These are phyloP conservation scores for Hordeum vulgare DNA, from an alignment of 176 grass and related monocot genomes.

Conservation along the genomic window DNA sequence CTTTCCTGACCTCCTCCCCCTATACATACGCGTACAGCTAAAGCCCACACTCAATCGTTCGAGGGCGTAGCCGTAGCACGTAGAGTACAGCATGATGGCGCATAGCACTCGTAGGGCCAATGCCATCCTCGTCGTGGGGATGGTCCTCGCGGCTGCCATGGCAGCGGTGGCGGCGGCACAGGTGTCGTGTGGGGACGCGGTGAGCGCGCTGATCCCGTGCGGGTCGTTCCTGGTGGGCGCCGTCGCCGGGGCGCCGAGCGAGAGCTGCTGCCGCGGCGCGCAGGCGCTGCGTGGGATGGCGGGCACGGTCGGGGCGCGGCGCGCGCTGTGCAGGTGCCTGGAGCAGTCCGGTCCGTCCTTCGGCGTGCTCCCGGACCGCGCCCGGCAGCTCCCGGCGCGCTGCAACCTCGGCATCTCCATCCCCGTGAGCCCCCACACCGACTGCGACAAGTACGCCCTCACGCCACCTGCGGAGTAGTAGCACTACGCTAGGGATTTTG, in stretches of 20 bases:
- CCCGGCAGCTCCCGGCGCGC: conserved; percentile 11
- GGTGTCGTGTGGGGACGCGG: conserved; percentile 37
- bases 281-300: conserved; percentile 24
- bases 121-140: background rate
- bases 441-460: conserved; percentile 36
- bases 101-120: background rate
- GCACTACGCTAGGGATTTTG: background rate
- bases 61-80: background rate
- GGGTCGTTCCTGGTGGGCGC: conserved; percentile 37
- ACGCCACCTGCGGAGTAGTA: too few relatives aligned
- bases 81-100: background rate
- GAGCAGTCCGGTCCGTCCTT: conserved; percentile 46
- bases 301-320: conserved; percentile 20
- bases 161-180: background rate
- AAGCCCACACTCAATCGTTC: background rate
- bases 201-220: conserved; percentile 39
- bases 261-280: conserved; percentile 45
- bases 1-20: conserved; percentile 16
- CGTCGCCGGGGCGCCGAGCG: conserved; percentile 22
- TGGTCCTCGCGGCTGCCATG: background rate
- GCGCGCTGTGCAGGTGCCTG: conserved; percentile 51
- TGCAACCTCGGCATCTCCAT: conserved; percentile 53
- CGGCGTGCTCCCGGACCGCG: conserved; percentile 45
- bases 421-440: conserved; percentile 17
- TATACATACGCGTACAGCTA: background rate